These are phyloP conservation scores for Trifolium dubium DNA, from an alignment of 306 rosid species.

Conservation along the genomic window DNA sequence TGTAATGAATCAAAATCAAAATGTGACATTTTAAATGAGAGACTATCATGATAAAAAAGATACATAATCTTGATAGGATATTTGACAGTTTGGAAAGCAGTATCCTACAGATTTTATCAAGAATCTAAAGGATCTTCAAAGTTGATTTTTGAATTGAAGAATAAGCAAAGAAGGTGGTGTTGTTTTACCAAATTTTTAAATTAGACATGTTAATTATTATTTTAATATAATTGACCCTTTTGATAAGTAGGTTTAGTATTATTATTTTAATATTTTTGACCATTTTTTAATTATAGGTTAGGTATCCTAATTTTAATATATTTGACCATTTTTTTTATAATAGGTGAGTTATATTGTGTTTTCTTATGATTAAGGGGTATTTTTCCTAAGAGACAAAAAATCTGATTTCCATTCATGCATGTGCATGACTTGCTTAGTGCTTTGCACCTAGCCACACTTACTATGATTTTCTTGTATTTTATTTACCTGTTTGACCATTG, in stretches of 20 bases:
- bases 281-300: background rate
- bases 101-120: constrained; percentile 72
- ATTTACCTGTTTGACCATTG: constrained; percentile 15
- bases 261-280: background rate
- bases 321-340: background rate
- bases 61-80: constrained; percentile 57
- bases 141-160: constrained; percentile 62
- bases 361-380: constrained; percentile 36
- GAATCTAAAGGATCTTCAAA: constrained; percentile 69
- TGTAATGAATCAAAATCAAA: constrained; percentile 34
- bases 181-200: constrained; percentile 35
- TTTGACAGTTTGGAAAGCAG: constrained; percentile 79
- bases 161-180: constrained; percentile 60
- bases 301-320: background rate
- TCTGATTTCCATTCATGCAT: constrained; percentile 36
- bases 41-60: constrained; percentile 47
- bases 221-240: constrained; percentile 44
- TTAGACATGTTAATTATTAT: constrained; percentile 41
- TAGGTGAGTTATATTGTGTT: constrained; percentile 11
- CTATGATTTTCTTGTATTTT: constrained; percentile 4
- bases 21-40: constrained; percentile 58
- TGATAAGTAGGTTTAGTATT: constrained; percentile 29
- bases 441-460: constrained; percentile 32
- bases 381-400: constrained; percentile 3
- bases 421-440: constrained; percentile 42